A percentile compares a stretch with the other conserved stretches of the same genome.
These are phyloP conservation scores for Verticillium nubilum DNA, from an alignment of 2,329 filamentous ascomycete genomes.

Conservation along the genomic window DNA sequence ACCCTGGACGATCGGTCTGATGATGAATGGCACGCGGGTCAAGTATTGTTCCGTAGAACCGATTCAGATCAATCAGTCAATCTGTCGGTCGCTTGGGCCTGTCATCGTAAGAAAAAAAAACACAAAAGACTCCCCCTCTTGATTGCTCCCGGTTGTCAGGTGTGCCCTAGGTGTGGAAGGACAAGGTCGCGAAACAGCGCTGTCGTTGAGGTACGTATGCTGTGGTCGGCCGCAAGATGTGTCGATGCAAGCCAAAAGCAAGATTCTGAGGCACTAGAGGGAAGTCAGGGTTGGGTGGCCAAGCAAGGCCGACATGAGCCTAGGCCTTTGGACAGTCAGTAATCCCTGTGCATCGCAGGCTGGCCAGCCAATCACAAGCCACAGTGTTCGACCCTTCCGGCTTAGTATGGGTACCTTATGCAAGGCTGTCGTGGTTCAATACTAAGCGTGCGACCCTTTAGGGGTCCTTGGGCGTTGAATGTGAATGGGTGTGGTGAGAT, in stretches of 20 bases:
- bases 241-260: conserved; percentile 1
- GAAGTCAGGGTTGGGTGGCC: background rate
- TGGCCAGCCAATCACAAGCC: background rate
- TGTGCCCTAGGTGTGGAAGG: background rate
- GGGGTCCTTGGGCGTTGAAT: background rate
- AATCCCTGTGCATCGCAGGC: background rate
- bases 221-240: too few species aligned
- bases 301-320: background rate
- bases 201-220: too few species aligned
- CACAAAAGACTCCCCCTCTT: too few species aligned
- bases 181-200: background rate
- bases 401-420: background rate
- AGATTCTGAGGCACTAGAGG: background rate
- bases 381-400: background rate
- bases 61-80: too few species aligned
- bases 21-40: background rate
- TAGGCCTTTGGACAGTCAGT: too few species aligned
- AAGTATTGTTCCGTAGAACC: background rate
- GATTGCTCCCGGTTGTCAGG: too few species aligned
- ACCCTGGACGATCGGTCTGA: background rate
- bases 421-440: background rate
- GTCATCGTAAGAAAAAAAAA: too few species aligned
- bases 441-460: background rate
- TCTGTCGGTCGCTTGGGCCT: too few species aligned
- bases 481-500: too few species aligned